phyloP scores from a whole-genome alignment of 352 stramenopile genomes.

The Globisporangium okanoganense region DNA sequence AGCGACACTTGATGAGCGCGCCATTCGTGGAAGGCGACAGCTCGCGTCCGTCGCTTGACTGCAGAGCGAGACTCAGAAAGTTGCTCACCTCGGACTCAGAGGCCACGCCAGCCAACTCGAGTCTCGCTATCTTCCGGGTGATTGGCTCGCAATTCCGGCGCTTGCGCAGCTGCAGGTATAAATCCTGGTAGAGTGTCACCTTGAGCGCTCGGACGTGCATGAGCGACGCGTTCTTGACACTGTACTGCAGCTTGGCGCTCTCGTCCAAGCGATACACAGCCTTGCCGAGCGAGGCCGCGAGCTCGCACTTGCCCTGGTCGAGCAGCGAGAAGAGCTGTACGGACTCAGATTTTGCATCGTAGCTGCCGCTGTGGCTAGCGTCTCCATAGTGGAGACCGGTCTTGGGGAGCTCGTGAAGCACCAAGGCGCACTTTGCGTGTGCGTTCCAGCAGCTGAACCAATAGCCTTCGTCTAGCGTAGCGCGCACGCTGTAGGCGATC shows the following conservation, averaged over 20 bases:
- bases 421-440: slow-evolving; percentile 13
- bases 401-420: slow-evolving; percentile 28
- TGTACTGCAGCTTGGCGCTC: slow-evolving; percentile 27
- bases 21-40: slow-evolving; percentile 30
- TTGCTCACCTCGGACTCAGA: slow-evolving; percentile 5
- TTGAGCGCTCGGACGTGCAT: slow-evolving; percentile 31
- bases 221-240: slow-evolving; percentile 31
- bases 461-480: slow-evolving; percentile 7
- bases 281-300: slow-evolving; percentile 34
- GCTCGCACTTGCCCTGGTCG: slow-evolving; percentile 28
- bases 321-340: slow-evolving; percentile 36
- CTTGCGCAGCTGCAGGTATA: slow-evolving; percentile 13
- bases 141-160: slow-evolving; percentile 12
- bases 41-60: not conserved
- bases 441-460: slow-evolving; percentile 4
- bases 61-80: slow-evolving; percentile 22
- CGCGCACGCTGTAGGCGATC: slow-evolving; percentile 12
- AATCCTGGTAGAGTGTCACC: slow-evolving; percentile 22
- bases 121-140: not conserved
- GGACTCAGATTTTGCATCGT: slow-evolving; percentile 24
- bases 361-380: slow-evolving; percentile 4
- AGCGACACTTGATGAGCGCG: slow-evolving; percentile 26
- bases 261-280: slow-evolving; percentile 30
- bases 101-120: slow-evolving; percentile 14
- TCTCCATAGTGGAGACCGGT: slow-evolving; percentile 18